Percentiles rank a stretch among this genome's conserved stretches.
Conservation (phyloP, 192 early-diverging fungal genomes). For the Podochytrium sp. region DNA sequence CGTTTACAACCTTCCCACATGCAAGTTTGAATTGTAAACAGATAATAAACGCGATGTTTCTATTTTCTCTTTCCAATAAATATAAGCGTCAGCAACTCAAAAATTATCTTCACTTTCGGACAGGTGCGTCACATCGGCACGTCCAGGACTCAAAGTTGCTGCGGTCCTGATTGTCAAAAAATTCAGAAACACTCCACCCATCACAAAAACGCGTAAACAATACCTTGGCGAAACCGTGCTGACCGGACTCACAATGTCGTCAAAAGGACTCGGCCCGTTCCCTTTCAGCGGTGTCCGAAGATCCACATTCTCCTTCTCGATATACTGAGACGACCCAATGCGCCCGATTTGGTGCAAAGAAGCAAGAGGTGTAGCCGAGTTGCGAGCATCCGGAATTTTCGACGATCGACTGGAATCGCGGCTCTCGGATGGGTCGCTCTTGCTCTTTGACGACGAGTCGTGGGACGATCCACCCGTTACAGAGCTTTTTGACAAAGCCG, state of each 20-base stretch:
- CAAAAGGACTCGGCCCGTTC: constrained; percentile 2
- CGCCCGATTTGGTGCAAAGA: too few species aligned
- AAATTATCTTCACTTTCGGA: neutral
- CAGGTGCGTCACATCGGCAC: neutral
- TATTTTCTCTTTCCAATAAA: neutral
- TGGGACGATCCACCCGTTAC: too few species aligned
- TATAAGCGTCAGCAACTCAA: neutral
- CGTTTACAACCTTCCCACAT: constrained; percentile 76
- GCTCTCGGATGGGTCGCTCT: too few species aligned
- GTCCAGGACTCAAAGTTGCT: constrained; percentile 4
- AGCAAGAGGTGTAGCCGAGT: too few species aligned
- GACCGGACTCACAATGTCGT: constrained; percentile 9
- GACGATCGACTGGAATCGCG: too few species aligned
- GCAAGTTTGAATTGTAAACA: constrained; percentile 51
- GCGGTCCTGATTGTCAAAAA: neutral
- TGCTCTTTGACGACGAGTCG: too few species aligned
- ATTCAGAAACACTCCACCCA: neutral
- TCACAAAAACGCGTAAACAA: neutral
- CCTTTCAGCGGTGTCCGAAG: constrained; percentile 21
- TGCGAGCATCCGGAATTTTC: too few species aligned
- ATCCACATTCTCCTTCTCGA: neutral
- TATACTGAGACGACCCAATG: neutral
- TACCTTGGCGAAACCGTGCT: constrained; percentile 26
- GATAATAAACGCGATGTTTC: neutral
- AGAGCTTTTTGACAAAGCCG: neutral